Evolutionary conservation across 768 basidiomycete species (phyloP).

Genomic region (Rhodotorula babjevae): DNA sequence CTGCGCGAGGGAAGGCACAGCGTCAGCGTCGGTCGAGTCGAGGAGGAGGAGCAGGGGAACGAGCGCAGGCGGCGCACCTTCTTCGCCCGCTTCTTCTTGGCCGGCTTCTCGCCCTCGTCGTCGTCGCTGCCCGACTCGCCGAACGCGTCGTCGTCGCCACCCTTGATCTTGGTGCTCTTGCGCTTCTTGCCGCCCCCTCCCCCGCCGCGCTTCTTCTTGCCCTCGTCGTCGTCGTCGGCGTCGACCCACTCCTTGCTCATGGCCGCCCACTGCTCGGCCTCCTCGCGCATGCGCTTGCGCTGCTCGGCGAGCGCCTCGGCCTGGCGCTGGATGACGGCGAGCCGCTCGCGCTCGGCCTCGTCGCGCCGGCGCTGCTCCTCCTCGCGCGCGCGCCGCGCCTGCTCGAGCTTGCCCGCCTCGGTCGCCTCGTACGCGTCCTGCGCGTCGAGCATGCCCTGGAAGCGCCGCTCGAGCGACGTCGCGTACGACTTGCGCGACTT

Average conservation of each 20-base stretch:
- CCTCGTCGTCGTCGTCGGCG: constrained; percentile 71
- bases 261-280: constrained; percentile 71
- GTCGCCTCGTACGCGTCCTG: constrained; percentile 43
- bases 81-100: constrained; percentile 11
- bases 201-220: constrained; percentile 49
- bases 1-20: neutral
- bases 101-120: constrained; percentile 51
- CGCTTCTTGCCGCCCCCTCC: constrained; percentile 36
- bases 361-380: constrained; percentile 67
- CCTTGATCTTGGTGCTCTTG: constrained; percentile 46
- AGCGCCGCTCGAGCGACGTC: constrained; percentile 72
- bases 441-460: constrained; percentile 57
- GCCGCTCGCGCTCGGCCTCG: constrained; percentile 58
- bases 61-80: neutral
- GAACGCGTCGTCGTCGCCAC: constrained; percentile 34
- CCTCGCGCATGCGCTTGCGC: constrained; percentile 67
- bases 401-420: constrained; percentile 57
- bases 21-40: neutral
- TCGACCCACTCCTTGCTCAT: constrained; percentile 62
- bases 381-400: constrained; percentile 69
- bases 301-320: constrained; percentile 76
- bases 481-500: constrained; percentile 79
- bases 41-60: neutral
- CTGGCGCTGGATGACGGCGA: constrained; percentile 63
- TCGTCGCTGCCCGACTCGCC: constrained; percentile 42